Evolutionary conservation across 2,329 filamentous ascomycete genomes (phyloP).

Genomic region (Dothideomycetes sp.): DNA sequence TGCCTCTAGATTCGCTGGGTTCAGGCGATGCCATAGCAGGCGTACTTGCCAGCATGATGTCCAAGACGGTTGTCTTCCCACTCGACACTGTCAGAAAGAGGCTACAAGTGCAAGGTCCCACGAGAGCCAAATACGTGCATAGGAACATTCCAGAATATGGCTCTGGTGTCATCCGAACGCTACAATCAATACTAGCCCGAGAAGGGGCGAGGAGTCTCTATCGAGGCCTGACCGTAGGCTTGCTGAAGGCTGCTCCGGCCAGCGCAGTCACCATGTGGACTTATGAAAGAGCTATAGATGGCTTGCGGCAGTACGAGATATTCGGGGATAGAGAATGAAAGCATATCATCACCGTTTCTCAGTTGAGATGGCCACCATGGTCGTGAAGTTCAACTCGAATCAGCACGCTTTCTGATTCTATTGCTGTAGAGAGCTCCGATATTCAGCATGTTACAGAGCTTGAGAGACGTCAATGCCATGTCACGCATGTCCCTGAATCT

Average conservation of each 20-base stretch:
- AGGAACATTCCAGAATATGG: slow-evolving; percentile 79
- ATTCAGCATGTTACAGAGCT: too few species aligned
- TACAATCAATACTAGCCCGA: slow-evolving; percentile 56
- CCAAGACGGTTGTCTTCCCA: slow-evolving; percentile 87
- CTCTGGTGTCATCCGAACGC: slow-evolving; percentile 55
- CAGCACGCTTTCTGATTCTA: too few species aligned
- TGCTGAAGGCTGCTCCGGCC: slow-evolving; percentile 89
- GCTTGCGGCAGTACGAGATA: slow-evolving; percentile 20
- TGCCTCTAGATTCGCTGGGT: slow-evolving; percentile 51
- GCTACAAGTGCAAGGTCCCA: slow-evolving; percentile 91
- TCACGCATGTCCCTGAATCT: too few species aligned
- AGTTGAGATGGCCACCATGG: too few species aligned
- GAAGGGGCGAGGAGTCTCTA: slow-evolving; percentile 80
- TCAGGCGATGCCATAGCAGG: slow-evolving; percentile 78
- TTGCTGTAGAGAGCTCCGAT: too few species aligned
- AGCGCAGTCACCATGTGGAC: slow-evolving; percentile 93
- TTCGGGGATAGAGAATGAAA: slow-evolving; percentile 5
- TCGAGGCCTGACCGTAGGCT: slow-evolving; percentile 68
- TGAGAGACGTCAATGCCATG: too few species aligned
- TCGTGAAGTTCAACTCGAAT: too few species aligned
- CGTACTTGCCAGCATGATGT: slow-evolving; percentile 64
- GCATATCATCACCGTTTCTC: too few species aligned
- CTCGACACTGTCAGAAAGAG: slow-evolving; percentile 87
- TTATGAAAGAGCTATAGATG: slow-evolving; percentile 66
- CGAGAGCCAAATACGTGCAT: slow-evolving; percentile 67